Evolutionary conservation across 768 basidiomycete species (phyloP).

Genomic region (Kwoniella dendrophila): DNA sequence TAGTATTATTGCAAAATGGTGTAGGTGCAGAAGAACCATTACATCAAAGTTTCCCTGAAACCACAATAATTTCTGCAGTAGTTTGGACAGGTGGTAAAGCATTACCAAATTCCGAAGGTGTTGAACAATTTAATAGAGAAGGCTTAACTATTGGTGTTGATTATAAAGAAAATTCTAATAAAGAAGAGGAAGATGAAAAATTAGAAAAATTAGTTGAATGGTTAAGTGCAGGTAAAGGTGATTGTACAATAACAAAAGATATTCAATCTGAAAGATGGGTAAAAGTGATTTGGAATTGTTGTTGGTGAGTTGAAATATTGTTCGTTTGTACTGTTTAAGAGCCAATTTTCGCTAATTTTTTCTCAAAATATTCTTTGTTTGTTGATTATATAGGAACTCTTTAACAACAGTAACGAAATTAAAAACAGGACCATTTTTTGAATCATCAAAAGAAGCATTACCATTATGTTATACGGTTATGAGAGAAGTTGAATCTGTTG

Average conservation of each 20-base stretch:
- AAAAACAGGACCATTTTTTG: slow-evolving; percentile 49
- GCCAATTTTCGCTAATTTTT: not conserved
- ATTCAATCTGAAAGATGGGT: slow-evolving; percentile 54
- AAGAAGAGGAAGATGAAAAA: slow-evolving; percentile 37
- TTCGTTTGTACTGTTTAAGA: not conserved
- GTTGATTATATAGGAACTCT: slow-evolving; percentile 36
- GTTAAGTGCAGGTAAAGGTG: slow-evolving; percentile 40
- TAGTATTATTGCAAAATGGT: slow-evolving; percentile 54
- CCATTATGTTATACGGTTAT: slow-evolving; percentile 48
- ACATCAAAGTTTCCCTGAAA: slow-evolving; percentile 45
- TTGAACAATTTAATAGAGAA: slow-evolving; percentile 51
- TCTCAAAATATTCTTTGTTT: not conserved
- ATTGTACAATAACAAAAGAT: slow-evolving; percentile 43
- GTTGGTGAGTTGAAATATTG: slow-evolving; percentile 13
- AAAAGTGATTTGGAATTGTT: slow-evolving; percentile 53
- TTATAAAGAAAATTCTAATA: slow-evolving; percentile 28
- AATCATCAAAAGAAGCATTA: slow-evolving; percentile 41
- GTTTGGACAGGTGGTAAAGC: slow-evolving; percentile 52
- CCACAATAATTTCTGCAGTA: slow-evolving; percentile 52
- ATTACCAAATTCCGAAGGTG: slow-evolving; percentile 31
- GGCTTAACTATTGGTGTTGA: slow-evolving; percentile 53
- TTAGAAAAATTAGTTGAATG: slow-evolving; percentile 38
- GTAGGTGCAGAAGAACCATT: slow-evolving; percentile 53
- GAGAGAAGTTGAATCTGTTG: slow-evolving; percentile 49
- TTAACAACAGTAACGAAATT: slow-evolving; percentile 49